Evolutionary conservation across 176 grass and related monocot species (phyloP), one percentile per base, ranked within the genome.

Genomic region (Musa schizocarpa): DNA sequence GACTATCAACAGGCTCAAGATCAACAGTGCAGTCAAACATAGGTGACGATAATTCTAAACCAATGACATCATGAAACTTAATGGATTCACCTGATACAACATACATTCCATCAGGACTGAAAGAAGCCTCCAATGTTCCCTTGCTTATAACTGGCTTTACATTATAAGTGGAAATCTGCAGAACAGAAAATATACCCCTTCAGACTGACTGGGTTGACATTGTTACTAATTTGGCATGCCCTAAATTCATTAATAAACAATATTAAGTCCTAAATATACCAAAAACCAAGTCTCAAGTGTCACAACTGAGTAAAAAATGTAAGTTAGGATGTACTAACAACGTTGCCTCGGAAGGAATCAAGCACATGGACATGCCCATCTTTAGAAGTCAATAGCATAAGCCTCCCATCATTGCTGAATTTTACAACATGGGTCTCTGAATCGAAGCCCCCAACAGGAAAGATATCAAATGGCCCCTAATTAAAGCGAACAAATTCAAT

Each of bases 81-180:
- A 11, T n/a, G 61, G 72, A 50, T 63, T 84, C 65, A 93, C 95
- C 95, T 81, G 90, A 91, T 84, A 98, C 76, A 56, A 91, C 77
- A 89, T 93, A 89, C 77, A 87, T 90, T 82, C 90, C 95, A 78
- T 98, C 95, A 77, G 90, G 95, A 83, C 95, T 98, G 57, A 98
- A 98, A 54, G 95, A 93, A 70, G 95, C 95, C 76, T 98, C 95
- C 65, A 98, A 71, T 29, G 88, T 93, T 63, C 88, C 85, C 53
- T 91, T 77, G 52, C 79, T 87, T 68, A 87, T 21, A n/a, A 83
- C 90, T 71, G 95, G 95, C 62, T 98, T 98, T 11, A 98, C 88
- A 76, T 89, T 93, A 76, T 81, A 93, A 1, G 95, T 93, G 51
- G 86, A 80, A 72, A 89, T 81, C 95, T 93, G 78, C 2, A 24